Evolutionary conservation across 2,329 filamentous ascomycete species (phyloP), one percentile per base, ranked within the genome.

Genomic region (Daldinia sp.): DNA sequence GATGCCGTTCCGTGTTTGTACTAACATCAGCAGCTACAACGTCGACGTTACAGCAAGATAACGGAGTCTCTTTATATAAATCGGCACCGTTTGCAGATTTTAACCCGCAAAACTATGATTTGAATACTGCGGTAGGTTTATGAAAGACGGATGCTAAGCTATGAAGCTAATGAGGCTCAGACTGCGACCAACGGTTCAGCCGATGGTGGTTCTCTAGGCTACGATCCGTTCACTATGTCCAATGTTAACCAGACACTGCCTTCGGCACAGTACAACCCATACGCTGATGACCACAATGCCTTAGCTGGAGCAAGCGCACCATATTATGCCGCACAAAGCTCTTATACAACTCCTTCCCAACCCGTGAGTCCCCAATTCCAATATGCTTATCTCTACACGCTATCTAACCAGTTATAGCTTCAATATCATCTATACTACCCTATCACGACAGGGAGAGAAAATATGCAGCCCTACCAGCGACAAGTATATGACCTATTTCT

Each of bases 381-480:
- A 25, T 43, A 29, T 10, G 13, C 13, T 17, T 19, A 27, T 47
- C 4, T 11, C 49, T 21, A 34, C 39, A 47, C 17, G 30, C 6
- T 23, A 29, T 59, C 72, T 74, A 53, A 75, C 58, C 17, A 47
- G 6, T 57, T 25, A n/a, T 63, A 90, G 87, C 85, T 93, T 4
- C 91, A 94, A 80, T 96, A 97, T 75, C 95, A 99, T 76, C 84
- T 97, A 10, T 99, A 99, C 76, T 92, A 93, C 29, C 93, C 94
- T 0, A 85, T 94, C 58, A 93, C 4, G 89, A 92, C n/a, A 87
- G 93, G 74, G 48, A 69, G 72, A 63, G 91, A 94, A 65, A 93
- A 93, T 66, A 82, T 97, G 27, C 83, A 91, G 68, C 88, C 90
- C 2, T 97, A 96, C 73, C 94, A 99, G 75, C 88, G 92, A 61